Base-by-base conservation (phyloP, 352 stramenopile genomes). In the Phytophthora cryptogea region DNA sequence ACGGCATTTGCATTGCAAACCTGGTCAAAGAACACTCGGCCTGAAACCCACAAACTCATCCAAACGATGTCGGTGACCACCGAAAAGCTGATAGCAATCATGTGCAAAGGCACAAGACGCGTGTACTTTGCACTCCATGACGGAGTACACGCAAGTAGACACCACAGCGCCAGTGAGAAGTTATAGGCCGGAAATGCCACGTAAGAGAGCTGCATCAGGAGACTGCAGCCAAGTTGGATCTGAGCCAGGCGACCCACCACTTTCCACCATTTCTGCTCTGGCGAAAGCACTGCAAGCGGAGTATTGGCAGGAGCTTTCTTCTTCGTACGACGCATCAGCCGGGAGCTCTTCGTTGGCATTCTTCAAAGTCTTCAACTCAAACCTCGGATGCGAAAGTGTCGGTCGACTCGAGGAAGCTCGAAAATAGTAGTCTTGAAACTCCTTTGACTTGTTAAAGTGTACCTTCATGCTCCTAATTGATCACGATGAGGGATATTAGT, bases 171-270 rank as follows among this genome's bases (percentile, higher is more conserved):
- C 30, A 92, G 67, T 17, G 76, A 76, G 54, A 92, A 90, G 54
- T 94, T 92, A 60, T 94, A 93, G 5, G 78, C 74, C 2, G 84
- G 80, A 40, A 92, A 93, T 4, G 84, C 84, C 27, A 93, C 82
- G 59, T 93, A 93, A 35, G 84, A 88, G 9, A 92, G 65, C 62
- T 94, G 82, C 80, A 92, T 88, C 40, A 94, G 55, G 16, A 89
- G 48, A 23, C 76, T 77, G 31, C 71, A 86, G 13, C 59, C 61
- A 31, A 91, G 78, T 56, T 89, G 82, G 16, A 79, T 52, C 40
- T 74, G 16, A 20, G 86, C 67, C 4, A 80, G 46, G 0, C 74
- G 74, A 16, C 70, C 48, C 2, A 88, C 55, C 13, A 48, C 28
- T 9, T 62, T 70, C 76, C 76, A 89, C 74, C 72, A 89, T 6